Evolutionary conservation across 352 stramenopile genomes (phyloP).

Genomic region (Pythium myriotylum): DNA sequence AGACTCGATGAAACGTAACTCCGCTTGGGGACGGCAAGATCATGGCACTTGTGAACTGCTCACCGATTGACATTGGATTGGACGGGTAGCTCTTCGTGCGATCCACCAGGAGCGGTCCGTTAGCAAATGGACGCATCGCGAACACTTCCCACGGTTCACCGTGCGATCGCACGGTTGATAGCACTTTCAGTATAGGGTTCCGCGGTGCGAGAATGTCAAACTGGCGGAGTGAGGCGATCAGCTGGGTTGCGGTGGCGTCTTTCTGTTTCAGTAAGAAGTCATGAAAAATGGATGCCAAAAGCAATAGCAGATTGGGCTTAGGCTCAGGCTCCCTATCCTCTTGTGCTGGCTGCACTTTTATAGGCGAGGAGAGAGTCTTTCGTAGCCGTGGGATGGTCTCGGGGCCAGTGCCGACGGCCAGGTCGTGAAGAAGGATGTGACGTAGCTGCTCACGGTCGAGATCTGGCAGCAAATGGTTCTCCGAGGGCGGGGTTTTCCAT

Average conservation of each 20-base stretch:
- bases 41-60: background rate
- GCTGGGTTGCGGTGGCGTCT: background rate
- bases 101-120: background rate
- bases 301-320: constrained; percentile 1
- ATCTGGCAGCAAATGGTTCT: background rate
- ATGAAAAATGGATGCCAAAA: background rate
- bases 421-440: background rate
- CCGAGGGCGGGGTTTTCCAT: background rate
- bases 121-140: background rate
- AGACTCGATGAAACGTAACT: background rate
- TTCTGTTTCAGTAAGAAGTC: background rate
- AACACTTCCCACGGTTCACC: constrained; percentile 2
- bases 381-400: background rate
- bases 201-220: constrained; percentile 1
- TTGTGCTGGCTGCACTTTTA: background rate
- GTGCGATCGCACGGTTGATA: background rate
- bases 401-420: background rate
- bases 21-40: background rate
- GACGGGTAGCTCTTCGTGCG: constrained; percentile 4
- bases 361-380: background rate
- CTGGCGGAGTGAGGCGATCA: background rate
- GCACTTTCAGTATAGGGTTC: background rate
- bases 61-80: background rate
- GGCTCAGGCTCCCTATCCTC: background rate
- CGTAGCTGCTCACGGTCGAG: background rate